These are phyloP conservation scores for Graphiopsis chlorocephala DNA, from an alignment of 2,329 filamentous ascomycete genomes.

Conservation along the genomic window DNA sequence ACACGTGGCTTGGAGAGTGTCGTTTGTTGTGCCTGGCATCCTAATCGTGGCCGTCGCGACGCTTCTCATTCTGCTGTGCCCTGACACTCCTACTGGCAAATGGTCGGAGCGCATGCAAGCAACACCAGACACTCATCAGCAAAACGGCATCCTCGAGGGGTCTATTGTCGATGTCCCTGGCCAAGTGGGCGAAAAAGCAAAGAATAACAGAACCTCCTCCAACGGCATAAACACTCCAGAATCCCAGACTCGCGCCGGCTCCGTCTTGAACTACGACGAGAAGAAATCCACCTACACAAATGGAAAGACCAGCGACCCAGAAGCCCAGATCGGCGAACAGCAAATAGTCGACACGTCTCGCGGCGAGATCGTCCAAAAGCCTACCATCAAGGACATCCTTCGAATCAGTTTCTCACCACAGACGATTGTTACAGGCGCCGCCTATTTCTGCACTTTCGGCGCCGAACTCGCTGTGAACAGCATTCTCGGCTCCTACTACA, in stretches of 20 bases:
- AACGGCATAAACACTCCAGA: conserved; percentile 29
- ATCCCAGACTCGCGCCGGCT: conserved; percentile 30
- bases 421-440: conserved; percentile 51
- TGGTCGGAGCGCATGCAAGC: conserved; percentile 71
- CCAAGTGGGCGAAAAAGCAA: conserved; percentile 43
- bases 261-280: conserved; percentile 27
- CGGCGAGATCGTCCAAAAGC: conserved; percentile 61
- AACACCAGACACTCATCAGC: conserved; percentile 52
- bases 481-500: conserved; percentile 59
- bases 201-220: conserved; percentile 17
- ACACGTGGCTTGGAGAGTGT: conserved; percentile 76
- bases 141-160: conserved; percentile 38
- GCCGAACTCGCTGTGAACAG: conserved; percentile 61
- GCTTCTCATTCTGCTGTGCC: conserved; percentile 69
- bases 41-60: conserved; percentile 66
- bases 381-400: conserved; percentile 58
- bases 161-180: conserved; percentile 53
- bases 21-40: conserved; percentile 80
- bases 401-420: conserved; percentile 61
- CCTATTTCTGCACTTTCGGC: conserved; percentile 62
- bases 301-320: conserved; percentile 26
- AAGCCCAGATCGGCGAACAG: conserved; percentile 47
- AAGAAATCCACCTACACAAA: conserved; percentile 40
- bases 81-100: conserved; percentile 77
- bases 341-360: conserved; percentile 57